phyloP scores from a whole-genome alignment of 2,329 filamentous ascomycete species.

The Aspergillus fumigatiaffinis region DNA sequence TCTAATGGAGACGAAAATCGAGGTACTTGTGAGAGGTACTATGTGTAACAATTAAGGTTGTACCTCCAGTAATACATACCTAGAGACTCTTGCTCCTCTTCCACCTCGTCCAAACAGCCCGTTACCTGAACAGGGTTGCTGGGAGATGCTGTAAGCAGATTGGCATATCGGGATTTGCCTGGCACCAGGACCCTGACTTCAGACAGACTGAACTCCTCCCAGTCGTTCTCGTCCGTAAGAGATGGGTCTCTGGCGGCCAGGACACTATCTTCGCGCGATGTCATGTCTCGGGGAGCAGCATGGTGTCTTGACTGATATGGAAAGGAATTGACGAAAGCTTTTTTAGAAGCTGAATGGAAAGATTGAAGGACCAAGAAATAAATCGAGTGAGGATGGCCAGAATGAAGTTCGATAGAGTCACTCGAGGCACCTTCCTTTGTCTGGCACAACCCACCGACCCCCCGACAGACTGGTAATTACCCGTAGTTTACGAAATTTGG shows the following conservation, averaged over 20 bases:
- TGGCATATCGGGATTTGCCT: conserved; percentile 49
- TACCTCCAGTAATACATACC: conserved; percentile 27
- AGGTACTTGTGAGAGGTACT: neutral
- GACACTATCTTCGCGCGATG: conserved; percentile 44
- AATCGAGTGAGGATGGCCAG: neutral
- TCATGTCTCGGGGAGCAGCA: conserved; percentile 39
- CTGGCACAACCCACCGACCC: neutral
- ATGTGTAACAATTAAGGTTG: neutral
- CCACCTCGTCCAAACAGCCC: conserved; percentile 47
- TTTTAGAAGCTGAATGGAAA: neutral
- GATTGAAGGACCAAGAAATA: neutral
- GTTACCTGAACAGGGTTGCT: conserved; percentile 53
- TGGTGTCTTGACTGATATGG: conserved; percentile 20
- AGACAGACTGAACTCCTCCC: conserved; percentile 56
- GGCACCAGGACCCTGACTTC: conserved; percentile 51
- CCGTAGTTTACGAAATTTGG: neutral
- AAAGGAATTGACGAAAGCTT: neutral
- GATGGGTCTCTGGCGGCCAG: conserved; percentile 43
- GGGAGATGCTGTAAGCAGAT: conserved; percentile 53
- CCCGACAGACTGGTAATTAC: conserved; percentile 1
- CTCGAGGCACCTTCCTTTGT: neutral
- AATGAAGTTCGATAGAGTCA: neutral
- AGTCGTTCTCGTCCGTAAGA: conserved; percentile 51
- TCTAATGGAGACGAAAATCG: neutral
- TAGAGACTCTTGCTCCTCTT: conserved; percentile 41